Evolutionary conservation across 2,329 filamentous ascomycete genomes (phyloP).

Genomic region (Pestalotiopsis sp.): DNA sequence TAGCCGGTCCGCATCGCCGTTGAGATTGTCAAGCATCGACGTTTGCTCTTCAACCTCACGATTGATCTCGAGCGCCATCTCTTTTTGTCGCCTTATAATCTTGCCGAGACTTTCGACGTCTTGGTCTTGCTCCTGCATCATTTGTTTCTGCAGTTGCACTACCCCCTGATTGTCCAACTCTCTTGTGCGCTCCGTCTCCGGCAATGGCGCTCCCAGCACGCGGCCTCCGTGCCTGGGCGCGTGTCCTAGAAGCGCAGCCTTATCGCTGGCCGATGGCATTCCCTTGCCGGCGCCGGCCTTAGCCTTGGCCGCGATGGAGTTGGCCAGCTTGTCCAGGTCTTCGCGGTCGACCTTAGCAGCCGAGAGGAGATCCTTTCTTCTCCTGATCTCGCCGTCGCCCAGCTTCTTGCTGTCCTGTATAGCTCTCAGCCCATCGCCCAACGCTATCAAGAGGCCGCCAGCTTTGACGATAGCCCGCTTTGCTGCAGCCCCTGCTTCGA

Average conservation of each 20-base stretch:
- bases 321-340: conserved; percentile 71
- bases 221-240: conserved; percentile 50
- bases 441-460: conserved; percentile 59
- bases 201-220: conserved; percentile 70
- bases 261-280: conserved; percentile 48
- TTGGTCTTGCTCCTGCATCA: conserved; percentile 74
- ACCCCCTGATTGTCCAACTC: conserved; percentile 77
- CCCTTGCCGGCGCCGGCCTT: conserved; percentile 49
- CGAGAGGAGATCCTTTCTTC: conserved; percentile 69
- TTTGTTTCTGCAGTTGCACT: conserved; percentile 69
- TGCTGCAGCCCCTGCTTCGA: conserved; percentile 70
- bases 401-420: conserved; percentile 57
- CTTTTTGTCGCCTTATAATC: conserved; percentile 70
- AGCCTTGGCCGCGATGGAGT: conserved; percentile 40
- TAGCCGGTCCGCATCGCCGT: conserved; percentile 66
- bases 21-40: conserved; percentile 66
- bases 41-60: conserved; percentile 73
- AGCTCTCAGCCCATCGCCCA: conserved; percentile 64
- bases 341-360: conserved; percentile 73
- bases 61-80: conserved; percentile 77
- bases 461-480: conserved; percentile 73
- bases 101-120: conserved; percentile 68
- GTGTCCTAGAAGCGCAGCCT: conserved; percentile 47
- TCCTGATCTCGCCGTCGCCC: conserved; percentile 73
- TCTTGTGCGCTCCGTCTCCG: conserved; percentile 74